These are phyloP conservation scores for Debaryomyces maramus DNA, from an alignment of 805 yeast genomes.

Conservation along the genomic window DNA sequence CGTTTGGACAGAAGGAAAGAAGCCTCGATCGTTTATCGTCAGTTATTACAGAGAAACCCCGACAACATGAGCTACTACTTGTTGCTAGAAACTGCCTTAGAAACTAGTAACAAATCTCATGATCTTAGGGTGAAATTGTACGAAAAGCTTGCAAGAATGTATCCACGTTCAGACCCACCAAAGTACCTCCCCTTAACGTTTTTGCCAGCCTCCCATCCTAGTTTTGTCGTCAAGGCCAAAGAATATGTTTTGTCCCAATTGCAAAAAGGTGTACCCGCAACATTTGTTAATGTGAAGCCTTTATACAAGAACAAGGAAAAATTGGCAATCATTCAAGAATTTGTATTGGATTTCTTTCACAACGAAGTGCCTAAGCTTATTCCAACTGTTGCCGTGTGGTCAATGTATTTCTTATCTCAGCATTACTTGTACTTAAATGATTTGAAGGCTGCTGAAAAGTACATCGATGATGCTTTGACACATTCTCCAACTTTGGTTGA, in stretches of 20 bases:
- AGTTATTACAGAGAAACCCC: slow-evolving; percentile 80
- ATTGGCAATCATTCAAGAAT: slow-evolving; percentile 46
- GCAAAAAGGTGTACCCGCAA: slow-evolving; percentile 82
- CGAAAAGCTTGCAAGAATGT: slow-evolving; percentile 61
- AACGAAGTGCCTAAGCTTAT: slow-evolving; percentile 24
- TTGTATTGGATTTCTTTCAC: slow-evolving; percentile 52
- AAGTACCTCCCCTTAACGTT: slow-evolving; percentile 75
- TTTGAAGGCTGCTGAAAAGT: slow-evolving; percentile 52
- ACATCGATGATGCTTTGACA: slow-evolving; percentile 60
- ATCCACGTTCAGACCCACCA: slow-evolving; percentile 84
- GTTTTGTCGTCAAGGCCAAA: slow-evolving; percentile 47
- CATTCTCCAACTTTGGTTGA: slow-evolving; percentile 88
- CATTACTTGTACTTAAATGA: slow-evolving; percentile 63
- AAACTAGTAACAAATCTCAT: slow-evolving; percentile 43
- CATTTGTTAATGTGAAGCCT: slow-evolving; percentile 83
- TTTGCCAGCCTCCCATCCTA: slow-evolving; percentile 50
- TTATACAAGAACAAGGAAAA: slow-evolving; percentile 53
- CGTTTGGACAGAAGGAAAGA: slow-evolving; percentile 57
- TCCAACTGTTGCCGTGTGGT: slow-evolving; percentile 64
- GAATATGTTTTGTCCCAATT: slow-evolving; percentile 63
- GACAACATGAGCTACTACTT: slow-evolving; percentile 69
- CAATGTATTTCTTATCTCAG: slow-evolving; percentile 74
- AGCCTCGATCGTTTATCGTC: slow-evolving; percentile 68
- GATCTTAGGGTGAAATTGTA: slow-evolving; percentile 60
- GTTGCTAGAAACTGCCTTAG: slow-evolving; percentile 65